Base-by-base conservation (phyloP, 177 flowering plant species). In the Vitis hybrid region DNA sequence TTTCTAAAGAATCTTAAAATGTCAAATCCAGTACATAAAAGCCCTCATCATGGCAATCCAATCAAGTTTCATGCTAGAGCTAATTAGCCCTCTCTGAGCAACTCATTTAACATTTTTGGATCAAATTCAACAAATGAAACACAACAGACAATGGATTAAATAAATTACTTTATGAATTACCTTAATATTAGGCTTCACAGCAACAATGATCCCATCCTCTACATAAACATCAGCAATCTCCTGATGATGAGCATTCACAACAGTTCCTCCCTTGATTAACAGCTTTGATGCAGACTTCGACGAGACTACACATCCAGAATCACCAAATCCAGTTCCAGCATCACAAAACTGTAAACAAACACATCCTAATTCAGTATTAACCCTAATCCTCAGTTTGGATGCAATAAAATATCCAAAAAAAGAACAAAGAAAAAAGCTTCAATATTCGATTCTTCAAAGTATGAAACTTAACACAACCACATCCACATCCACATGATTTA, bases 201-300 rank as follows among this genome's bases (percentile, higher is more conserved):
- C 82, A 67, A 81, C 77, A 70, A 89, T 81, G 59, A 81, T 70
- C 50, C 93, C 93, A 80, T 89, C 83, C 73, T 87, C 91, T 14
- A 89, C 83, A 76, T 84, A 89, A 53, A 89, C 93, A 84, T 87
- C 91, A 76, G 93, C 90, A 77, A 80, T 54, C 77, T 89, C 81
- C 68, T 80, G 81, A 29, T 82, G 84, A 61, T 87, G 88, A 65
- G 93, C 88, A 81, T 89, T 89, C 48, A 89, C 93, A 57, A 89
- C 90, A 4, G 84, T 89, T 50, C 93, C 93, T 20, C 91, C 93
- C 71, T 82, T 86, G 11, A 89, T 87, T 82, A 89, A 73, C n/a
- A 89, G 73, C 84, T 83, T 87, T 16, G 86, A 60, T 10, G 85
- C 56, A 16, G 83, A 73, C 7, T 78, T 55, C 1, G 81, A 53